These are phyloP conservation scores for Coemansia sp. DNA, from an alignment of 192 early-diverging fungal species.

Conservation along the genomic window DNA sequence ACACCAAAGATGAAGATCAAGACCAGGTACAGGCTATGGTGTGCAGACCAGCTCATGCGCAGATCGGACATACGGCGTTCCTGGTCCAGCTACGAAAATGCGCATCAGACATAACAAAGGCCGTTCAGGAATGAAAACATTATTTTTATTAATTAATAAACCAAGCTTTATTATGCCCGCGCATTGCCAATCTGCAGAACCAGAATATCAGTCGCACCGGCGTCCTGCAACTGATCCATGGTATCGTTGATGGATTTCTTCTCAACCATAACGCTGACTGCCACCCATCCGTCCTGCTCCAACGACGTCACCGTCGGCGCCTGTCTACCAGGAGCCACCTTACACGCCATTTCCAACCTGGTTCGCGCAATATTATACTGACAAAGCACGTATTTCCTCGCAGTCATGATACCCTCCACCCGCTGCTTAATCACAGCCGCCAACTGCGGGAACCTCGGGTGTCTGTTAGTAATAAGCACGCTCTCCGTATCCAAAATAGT, in stretches of 20 bases:
- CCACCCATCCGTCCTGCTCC: slow-evolving; percentile 86
- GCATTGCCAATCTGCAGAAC: slow-evolving; percentile 79
- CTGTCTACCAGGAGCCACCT: slow-evolving; percentile 90
- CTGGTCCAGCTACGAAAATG: slow-evolving; percentile 55
- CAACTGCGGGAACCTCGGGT: slow-evolving; percentile 70
- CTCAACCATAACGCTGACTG: slow-evolving; percentile 86
- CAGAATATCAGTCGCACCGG: slow-evolving; percentile 91
- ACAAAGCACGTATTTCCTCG: slow-evolving; percentile 82
- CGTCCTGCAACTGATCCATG: slow-evolving; percentile 85
- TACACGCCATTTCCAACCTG: slow-evolving; percentile 62
- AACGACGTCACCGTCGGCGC: slow-evolving; percentile 85
- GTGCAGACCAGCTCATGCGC: slow-evolving; percentile 56
- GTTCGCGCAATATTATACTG: slow-evolving; percentile 85
- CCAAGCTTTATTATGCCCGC: slow-evolving; percentile 53
- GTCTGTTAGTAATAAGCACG: slow-evolving; percentile 85
- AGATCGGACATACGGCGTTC: slow-evolving; percentile 57
- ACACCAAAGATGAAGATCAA: slow-evolving; percentile 12
- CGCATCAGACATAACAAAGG: neutral
- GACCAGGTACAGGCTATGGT: slow-evolving; percentile 47
- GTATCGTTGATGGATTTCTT: slow-evolving; percentile 75
- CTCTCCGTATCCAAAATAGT: slow-evolving; percentile 83
- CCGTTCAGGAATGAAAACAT: neutral
- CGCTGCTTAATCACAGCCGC: slow-evolving; percentile 77
- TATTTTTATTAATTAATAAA: neutral
- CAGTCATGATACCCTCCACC: slow-evolving; percentile 88